Evolutionary conservation across 1,284 basidiomycete species (phyloP).

Genomic region (Coriolopsis trogii): DNA sequence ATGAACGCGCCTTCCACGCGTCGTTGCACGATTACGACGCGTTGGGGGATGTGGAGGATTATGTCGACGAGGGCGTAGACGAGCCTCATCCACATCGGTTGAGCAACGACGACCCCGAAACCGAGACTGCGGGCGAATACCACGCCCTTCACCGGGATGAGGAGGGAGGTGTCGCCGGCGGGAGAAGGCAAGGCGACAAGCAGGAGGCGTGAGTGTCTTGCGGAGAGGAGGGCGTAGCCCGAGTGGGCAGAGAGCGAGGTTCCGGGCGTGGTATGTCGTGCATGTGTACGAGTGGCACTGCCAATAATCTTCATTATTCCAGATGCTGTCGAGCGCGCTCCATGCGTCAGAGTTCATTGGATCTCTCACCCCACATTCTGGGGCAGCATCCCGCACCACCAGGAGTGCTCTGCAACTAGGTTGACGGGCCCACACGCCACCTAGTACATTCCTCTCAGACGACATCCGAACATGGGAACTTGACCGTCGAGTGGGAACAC

Average conservation of each 20-base stretch:
- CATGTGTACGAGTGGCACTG: not conserved
- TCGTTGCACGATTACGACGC: not conserved
- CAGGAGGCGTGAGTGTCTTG: too few species aligned
- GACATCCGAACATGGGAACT: constrained; percentile 3
- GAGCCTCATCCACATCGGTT: too few species aligned
- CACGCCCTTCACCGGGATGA: not conserved
- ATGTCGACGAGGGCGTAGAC: not conserved
- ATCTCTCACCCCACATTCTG: too few species aligned
- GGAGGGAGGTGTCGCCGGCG: not conserved
- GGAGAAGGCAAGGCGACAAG: too few species aligned
- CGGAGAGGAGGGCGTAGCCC: too few species aligned
- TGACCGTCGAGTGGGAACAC: constrained; percentile 11
- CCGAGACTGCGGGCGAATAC: not conserved
- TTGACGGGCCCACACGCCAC: too few species aligned
- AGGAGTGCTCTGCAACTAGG: too few species aligned
- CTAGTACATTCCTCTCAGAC: not conserved
- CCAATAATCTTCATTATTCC: constrained; percentile 1
- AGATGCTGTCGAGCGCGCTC: too few species aligned
- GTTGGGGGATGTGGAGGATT: not conserved
- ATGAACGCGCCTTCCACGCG: too few species aligned
- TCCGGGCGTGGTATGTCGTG: not conserved
- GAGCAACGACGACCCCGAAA: too few species aligned
- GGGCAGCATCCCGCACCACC: too few species aligned
- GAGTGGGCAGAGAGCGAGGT: not conserved
- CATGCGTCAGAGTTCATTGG: too few species aligned